These are phyloP conservation scores for Phytopythium boreale DNA, from an alignment of 352 stramenopile species.

Conservation along the genomic window DNA sequence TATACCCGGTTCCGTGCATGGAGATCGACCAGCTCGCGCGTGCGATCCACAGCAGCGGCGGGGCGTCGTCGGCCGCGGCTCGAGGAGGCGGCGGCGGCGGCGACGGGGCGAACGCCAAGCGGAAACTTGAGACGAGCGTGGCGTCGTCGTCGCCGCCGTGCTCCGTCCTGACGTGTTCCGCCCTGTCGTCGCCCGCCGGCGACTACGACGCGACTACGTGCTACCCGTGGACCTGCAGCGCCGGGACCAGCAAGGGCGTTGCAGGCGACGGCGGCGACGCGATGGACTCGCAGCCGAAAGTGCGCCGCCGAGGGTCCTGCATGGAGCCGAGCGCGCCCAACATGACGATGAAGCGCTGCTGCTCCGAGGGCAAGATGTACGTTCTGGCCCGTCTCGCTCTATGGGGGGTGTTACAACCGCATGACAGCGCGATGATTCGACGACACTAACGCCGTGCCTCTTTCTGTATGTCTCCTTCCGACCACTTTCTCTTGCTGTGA, in stretches of 20 bases:
- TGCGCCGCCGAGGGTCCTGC: slow-evolving; percentile 42
- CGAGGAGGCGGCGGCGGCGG: slow-evolving; percentile 14
- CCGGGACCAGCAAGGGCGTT: slow-evolving; percentile 7
- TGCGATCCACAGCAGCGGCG: slow-evolving; percentile 13
- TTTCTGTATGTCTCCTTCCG: background rate
- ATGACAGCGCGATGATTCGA: slow-evolving; percentile 12
- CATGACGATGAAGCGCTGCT: slow-evolving; percentile 47
- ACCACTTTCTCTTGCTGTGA: too few species aligned
- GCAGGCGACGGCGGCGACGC: slow-evolving; percentile 12
- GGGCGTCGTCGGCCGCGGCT: slow-evolving; percentile 6
- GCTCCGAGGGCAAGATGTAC: slow-evolving; percentile 79
- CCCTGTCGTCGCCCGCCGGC: slow-evolving; percentile 14
- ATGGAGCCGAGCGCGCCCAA: slow-evolving; percentile 17
- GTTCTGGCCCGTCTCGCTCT: background rate
- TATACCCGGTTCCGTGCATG: background rate
- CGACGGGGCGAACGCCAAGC: slow-evolving; percentile 54
- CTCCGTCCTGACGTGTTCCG: slow-evolving; percentile 3
- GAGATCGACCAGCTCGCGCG: slow-evolving; percentile 20
- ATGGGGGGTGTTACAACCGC: slow-evolving; percentile 5
- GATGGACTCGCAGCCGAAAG: slow-evolving; percentile 46
- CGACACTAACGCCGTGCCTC: slow-evolving; percentile 2
- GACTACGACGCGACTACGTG: slow-evolving; percentile 13
- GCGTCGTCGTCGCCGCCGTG: slow-evolving; percentile 16
- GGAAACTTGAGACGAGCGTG: slow-evolving; percentile 52
- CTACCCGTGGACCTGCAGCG: slow-evolving; percentile 22